These are phyloP conservation scores for Raddia guianensis DNA, from an alignment of 176 grass and related monocot species.

Conservation along the genomic window DNA sequence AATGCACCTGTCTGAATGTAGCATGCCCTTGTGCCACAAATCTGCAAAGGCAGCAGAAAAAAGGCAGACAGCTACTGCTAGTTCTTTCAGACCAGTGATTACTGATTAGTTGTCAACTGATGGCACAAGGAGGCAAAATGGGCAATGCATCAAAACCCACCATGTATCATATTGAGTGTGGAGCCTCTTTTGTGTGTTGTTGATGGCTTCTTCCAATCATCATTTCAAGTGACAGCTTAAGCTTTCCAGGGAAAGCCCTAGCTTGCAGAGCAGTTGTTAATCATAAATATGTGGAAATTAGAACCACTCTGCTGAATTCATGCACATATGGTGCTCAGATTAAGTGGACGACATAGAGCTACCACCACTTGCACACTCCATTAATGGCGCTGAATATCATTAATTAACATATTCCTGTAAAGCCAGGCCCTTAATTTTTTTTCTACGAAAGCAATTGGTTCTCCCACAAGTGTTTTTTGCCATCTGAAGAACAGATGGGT, in stretches of 20 bases:
- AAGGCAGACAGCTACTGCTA: background rate
- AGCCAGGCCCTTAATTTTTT: background rate
- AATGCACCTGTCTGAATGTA: conserved; percentile 2
- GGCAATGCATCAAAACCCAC: conserved; percentile 10
- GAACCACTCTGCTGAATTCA: conserved; percentile 11
- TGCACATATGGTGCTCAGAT: background rate
- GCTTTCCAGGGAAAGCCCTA: conserved; percentile 40
- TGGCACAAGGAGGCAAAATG: conserved; percentile 25
- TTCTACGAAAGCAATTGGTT: too few species aligned
- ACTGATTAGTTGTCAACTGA: conserved; percentile 16
- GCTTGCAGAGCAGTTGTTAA: background rate
- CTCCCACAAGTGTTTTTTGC: background rate
- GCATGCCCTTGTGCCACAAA: conserved; percentile 7
- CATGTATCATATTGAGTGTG: background rate
- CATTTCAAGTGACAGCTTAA: conserved; percentile 10
- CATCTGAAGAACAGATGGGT: background rate
- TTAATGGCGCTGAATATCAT: background rate
- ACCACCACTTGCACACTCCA: conserved; percentile 4
- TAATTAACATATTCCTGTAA: background rate
- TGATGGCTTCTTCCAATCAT: background rate
- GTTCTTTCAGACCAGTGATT: background rate
- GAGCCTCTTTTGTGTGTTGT: background rate
- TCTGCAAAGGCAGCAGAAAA: conserved; percentile 21
- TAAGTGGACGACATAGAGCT: conserved; percentile 38
- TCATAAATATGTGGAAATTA: conserved; percentile 26